Percentiles rank a stretch among this genome's conserved stretches.
Evolutionary conservation across 1,284 basidiomycete species (phyloP).

Genomic region (Agroathelia rolfsii): DNA sequence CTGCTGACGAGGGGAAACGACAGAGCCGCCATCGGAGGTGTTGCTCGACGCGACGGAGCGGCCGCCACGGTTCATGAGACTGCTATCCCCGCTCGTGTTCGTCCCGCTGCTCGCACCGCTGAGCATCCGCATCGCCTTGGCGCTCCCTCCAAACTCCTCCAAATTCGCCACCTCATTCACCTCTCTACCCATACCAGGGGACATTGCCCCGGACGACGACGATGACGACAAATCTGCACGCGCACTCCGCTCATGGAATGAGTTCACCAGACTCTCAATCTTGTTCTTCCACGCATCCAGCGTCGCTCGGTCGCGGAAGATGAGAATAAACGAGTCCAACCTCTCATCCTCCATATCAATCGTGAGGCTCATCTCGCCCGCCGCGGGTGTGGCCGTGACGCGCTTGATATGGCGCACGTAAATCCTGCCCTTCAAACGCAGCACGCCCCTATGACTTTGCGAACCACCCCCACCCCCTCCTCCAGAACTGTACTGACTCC

Average conservation of each 20-base stretch:
- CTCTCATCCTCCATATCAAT: constrained; percentile 93
- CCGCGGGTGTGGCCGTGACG: constrained; percentile 68
- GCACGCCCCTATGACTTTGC: constrained; percentile 63
- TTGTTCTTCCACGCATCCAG: constrained; percentile 82
- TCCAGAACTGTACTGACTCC: constrained; percentile 41
- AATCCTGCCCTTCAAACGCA: constrained; percentile 90
- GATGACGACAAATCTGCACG: constrained; percentile 17
- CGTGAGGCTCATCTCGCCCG: constrained; percentile 79
- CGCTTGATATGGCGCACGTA: constrained; percentile 89
- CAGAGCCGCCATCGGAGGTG: constrained; percentile 61
- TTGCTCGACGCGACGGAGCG: constrained; percentile 61
- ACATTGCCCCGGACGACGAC: constrained; percentile 22
- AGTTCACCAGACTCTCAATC: constrained; percentile 64
- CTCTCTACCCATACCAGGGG: constrained; percentile 36
- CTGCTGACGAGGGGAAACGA: constrained; percentile 17
- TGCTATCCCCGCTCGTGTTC: constrained; percentile 59
- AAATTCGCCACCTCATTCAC: no score
- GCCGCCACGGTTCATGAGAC: constrained; percentile 54
- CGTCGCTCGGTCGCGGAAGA: constrained; percentile 85
- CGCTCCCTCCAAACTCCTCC: constrained; percentile 68
- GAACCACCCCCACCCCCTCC: constrained; percentile 45
- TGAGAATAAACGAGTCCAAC: constrained; percentile 87
- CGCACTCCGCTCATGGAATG: constrained; percentile 46
- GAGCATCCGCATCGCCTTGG: constrained; percentile 67
- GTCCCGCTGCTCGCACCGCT: constrained; percentile 63